Conservation (phyloP, 768 basidiomycete species). For the Boletus edulis region DNA sequence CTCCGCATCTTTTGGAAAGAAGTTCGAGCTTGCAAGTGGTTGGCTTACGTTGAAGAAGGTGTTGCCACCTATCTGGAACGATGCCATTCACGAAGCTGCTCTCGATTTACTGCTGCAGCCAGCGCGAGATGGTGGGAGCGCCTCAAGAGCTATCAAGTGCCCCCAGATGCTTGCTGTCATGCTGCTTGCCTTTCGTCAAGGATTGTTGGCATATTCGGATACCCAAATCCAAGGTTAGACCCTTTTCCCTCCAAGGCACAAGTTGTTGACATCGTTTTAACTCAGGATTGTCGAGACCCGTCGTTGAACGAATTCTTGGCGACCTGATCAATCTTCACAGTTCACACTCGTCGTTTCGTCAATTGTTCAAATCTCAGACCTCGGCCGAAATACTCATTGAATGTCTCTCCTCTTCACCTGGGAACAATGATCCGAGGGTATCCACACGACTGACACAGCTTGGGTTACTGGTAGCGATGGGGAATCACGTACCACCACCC, state of each 20-base stretch:
- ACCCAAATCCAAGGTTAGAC: slow-evolving; percentile 16
- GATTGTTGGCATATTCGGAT: slow-evolving; percentile 39
- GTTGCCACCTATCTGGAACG: slow-evolving; percentile 69
- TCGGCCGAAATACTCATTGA: slow-evolving; percentile 66
- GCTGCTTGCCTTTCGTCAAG: slow-evolving; percentile 61
- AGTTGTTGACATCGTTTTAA: neutral
- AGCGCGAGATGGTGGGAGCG: neutral
- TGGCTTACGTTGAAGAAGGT: slow-evolving; percentile 74
- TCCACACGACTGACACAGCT: slow-evolving; percentile 72
- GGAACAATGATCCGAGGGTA: slow-evolving; percentile 26
- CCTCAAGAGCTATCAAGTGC: slow-evolving; percentile 44
- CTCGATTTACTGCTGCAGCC: slow-evolving; percentile 69
- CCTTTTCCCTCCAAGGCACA: neutral
- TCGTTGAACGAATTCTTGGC: slow-evolving; percentile 46
- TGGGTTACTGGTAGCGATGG: slow-evolving; percentile 63
- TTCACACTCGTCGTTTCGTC: slow-evolving; percentile 62
- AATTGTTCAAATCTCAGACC: slow-evolving; percentile 70
- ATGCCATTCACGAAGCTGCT: slow-evolving; percentile 60
- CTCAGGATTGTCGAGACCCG: slow-evolving; percentile 22
- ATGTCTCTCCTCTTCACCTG: slow-evolving; percentile 50
- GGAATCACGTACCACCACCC: slow-evolving; percentile 53
- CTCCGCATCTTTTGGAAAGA: slow-evolving; percentile 66
- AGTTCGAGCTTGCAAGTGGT: slow-evolving; percentile 83
- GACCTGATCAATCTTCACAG: slow-evolving; percentile 69
- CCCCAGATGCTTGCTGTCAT: slow-evolving; percentile 73